Evolutionary conservation across 192 early-diverging fungal genomes (phyloP), one percentile per base, ranked within the genome.

Genomic region (Endogone sp.): DNA sequence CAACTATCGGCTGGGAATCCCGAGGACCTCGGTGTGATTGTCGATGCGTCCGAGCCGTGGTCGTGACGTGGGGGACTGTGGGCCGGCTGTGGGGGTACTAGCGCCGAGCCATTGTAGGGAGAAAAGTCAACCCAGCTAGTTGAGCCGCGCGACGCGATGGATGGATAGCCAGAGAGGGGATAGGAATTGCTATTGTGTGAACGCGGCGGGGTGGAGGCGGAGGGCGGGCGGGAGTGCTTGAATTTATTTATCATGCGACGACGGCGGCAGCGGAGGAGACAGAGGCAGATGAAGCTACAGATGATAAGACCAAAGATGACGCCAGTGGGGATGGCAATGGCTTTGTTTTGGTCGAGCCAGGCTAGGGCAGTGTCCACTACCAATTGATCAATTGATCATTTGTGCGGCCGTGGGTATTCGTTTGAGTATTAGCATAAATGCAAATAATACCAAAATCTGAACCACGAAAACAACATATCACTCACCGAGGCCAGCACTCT

Each of bases 341-440:
- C 8, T 23, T 80, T 73, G 32, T 86, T 70, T 8, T 78, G 73
- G 26, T 84, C 77, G 27, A 75, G 56, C 85, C 85, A 86, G 29
- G 61, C 64, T 28, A 67, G 21, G 13, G 76, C 67, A 6, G 76
- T 77, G 55, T 72, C 56, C 3, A 61, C 71, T 44, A 79, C 69
- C 44, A 62, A 61, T 27, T n/a, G 28, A 73, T 30, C 37, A 60
- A 2, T n/a, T n/a, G n/a, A n/a, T n/a, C n/a, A n/a, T n/a, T n/a
- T n/a, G n/a, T n/a, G n/a, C n/a, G n/a, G n/a, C n/a, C n/a, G n/a
- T n/a, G n/a, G n/a, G n/a, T n/a, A n/a, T n/a, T n/a, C n/a, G n/a
- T n/a, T n/a, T n/a, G n/a, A n/a, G n/a, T n/a, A n/a, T n/a, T n/a
- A n/a, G n/a, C n/a, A n/a, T n/a, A n/a, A n/a, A n/a, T n/a, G n/a